Evolutionary conservation across 78 protist species (phyloP).

Genomic region (Dictyostelium citrinum): DNA sequence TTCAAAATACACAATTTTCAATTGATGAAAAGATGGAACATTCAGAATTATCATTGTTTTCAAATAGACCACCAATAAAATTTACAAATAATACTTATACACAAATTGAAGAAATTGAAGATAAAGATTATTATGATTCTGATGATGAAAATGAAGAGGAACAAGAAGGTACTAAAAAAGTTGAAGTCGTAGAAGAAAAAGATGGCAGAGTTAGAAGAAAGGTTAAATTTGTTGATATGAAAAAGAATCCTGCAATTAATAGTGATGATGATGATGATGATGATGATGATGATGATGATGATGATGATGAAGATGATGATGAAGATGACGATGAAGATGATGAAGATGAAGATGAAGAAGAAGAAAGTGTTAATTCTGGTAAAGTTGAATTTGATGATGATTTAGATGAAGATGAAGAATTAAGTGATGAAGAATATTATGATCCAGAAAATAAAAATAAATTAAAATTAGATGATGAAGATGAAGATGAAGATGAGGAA

Average conservation of each 20-base stretch:
- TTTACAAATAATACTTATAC: slow-evolving; percentile 52
- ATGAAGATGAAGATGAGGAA: slow-evolving; percentile 60
- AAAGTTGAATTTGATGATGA: slow-evolving; percentile 43
- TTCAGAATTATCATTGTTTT: slow-evolving; percentile 30
- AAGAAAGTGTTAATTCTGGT: not conserved
- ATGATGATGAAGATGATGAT: slow-evolving; percentile 55
- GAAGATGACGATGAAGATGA: slow-evolving; percentile 33
- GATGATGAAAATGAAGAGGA: slow-evolving; percentile 23
- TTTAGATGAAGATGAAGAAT: slow-evolving; percentile 22
- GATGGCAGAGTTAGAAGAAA: slow-evolving; percentile 64
- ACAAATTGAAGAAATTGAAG: slow-evolving; percentile 5
- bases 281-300: slow-evolving; percentile 59
- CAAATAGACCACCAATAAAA: slow-evolving; percentile 39
- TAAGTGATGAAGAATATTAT: slow-evolving; percentile 43
- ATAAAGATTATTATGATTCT: slow-evolving; percentile 33
- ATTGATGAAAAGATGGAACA: slow-evolving; percentile 70
- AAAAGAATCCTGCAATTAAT: slow-evolving; percentile 45
- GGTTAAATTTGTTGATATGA: slow-evolving; percentile 34
- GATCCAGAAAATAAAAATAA: slow-evolving; percentile 17
- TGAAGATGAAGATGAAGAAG: slow-evolving; percentile 38
- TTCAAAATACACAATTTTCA: slow-evolving; percentile 48
- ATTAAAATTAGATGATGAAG: slow-evolving; percentile 41
- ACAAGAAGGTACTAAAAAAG: slow-evolving; percentile 35
- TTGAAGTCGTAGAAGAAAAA: slow-evolving; percentile 56
- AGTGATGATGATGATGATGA: slow-evolving; percentile 63